These are phyloP conservation scores for Quercus mongolica DNA, from an alignment of 306 rosid species.

Conservation along the genomic window DNA sequence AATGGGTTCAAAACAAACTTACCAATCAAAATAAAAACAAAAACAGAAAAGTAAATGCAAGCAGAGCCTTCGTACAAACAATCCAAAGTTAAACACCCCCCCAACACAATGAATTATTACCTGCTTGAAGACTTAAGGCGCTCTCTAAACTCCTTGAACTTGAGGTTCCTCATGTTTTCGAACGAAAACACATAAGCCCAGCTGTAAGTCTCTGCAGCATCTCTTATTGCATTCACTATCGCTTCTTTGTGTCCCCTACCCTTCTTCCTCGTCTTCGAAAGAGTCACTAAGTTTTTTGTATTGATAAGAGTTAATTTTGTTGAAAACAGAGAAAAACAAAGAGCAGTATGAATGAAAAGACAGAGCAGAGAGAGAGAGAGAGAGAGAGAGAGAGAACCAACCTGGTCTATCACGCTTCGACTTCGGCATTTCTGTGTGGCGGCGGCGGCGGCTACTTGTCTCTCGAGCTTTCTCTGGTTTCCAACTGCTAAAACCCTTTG, in stretches of 20 bases:
- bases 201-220: constrained; percentile 68
- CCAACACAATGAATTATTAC: not conserved
- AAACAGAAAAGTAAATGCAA: too few relatives aligned
- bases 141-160: constrained; percentile 88
- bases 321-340: too few relatives aligned
- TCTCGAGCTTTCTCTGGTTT: not conserved
- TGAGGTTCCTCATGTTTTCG: constrained; percentile 92
- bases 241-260: constrained; percentile 83
- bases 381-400: not conserved
- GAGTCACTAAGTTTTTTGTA: constrained; percentile 55
- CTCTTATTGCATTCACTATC: constrained; percentile 53
- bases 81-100: too few relatives aligned
- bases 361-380: not conserved
- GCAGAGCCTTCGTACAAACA: too few relatives aligned
- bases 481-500: not conserved
- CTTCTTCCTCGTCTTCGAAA: constrained; percentile 89
- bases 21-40: not conserved
- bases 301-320: too few relatives aligned
- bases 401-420: constrained; percentile 69
- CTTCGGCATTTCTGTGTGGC: constrained; percentile 45
- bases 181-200: constrained; percentile 69
- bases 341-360: not conserved
- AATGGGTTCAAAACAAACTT: too few relatives aligned
- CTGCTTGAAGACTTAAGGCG: constrained; percentile 68
- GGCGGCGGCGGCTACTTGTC: not conserved